Percentiles rank a stretch among this genome's conserved stretches.
phyloP scores from a whole-genome alignment of 192 early-diverging fungal genomes.

The Backusella westeae region DNA sequence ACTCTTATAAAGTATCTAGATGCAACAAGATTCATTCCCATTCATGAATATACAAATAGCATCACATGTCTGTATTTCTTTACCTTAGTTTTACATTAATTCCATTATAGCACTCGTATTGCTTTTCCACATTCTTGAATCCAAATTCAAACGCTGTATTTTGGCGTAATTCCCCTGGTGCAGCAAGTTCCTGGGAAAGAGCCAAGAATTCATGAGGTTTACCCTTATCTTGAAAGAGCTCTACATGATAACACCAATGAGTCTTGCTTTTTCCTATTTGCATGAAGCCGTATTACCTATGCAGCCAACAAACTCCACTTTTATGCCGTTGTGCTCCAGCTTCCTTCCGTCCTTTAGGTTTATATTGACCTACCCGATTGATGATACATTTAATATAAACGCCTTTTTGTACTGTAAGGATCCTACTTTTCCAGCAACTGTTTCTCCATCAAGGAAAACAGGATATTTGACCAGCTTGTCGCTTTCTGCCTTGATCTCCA shows the following conservation, averaged over 20 bases:
- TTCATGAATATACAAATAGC: not conserved
- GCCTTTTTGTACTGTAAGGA: not conserved
- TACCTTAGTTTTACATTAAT: constrained; percentile 91
- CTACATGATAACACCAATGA: constrained; percentile 36
- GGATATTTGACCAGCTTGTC: constrained; percentile 89
- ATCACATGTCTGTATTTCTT: not conserved
- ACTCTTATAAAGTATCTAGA: constrained; percentile 91
- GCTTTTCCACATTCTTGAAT: constrained; percentile 99
- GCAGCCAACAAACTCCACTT: constrained; percentile 97
- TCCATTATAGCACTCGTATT: constrained; percentile 96
- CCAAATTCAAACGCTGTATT: constrained; percentile 88
- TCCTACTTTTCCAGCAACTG: constrained; percentile 86
- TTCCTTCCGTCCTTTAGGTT: constrained; percentile 87
- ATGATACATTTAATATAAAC: not conserved
- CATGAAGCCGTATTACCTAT: constrained; percentile 64
- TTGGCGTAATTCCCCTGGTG: constrained; percentile 86
- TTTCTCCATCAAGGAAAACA: constrained; percentile 96
- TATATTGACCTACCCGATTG: constrained; percentile 39
- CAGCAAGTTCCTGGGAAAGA: constrained; percentile 89
- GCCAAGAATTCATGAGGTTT: constrained; percentile 95
- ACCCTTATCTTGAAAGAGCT: constrained; percentile 93
- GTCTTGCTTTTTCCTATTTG: no score
- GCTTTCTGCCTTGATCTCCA: constrained; percentile 93
- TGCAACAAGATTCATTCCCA: not conserved
- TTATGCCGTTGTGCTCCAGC: constrained; percentile 97